Conservation (phyloP, 2,329 filamentous ascomycete species). For the Furcasterigmium furcatum region DNA sequence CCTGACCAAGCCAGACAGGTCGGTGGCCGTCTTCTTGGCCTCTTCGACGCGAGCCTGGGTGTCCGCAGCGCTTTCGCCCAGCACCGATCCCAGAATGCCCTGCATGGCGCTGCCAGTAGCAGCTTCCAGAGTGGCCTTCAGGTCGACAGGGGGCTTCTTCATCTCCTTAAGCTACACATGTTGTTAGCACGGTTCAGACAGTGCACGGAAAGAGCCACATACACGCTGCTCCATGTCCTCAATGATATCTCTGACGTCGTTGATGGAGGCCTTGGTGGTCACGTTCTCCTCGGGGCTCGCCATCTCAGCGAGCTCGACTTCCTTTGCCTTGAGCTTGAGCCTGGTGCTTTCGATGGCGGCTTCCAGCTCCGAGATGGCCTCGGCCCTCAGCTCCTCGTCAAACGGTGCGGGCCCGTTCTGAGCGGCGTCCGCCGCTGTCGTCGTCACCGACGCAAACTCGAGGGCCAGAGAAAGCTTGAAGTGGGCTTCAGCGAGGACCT, state of each 20-base stretch:
- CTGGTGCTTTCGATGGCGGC: conserved; percentile 71
- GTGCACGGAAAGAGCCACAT: conserved; percentile 21
- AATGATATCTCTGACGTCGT: conserved; percentile 74
- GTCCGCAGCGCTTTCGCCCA: conserved; percentile 59
- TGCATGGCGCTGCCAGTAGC: conserved; percentile 44
- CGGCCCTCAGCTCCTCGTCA: conserved; percentile 67
- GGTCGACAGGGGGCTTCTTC: conserved; percentile 56
- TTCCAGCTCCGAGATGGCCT: conserved; percentile 69
- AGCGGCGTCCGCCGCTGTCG: conserved; percentile 48
- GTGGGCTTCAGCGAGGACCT: conserved; percentile 88
- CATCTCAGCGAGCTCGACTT: conserved; percentile 60
- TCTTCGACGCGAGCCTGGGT: conserved; percentile 65
- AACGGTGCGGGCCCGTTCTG: conserved; percentile 48
- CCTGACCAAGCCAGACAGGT: conserved; percentile 70
- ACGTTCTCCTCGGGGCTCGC: conserved; percentile 67
- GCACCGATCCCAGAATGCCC: conserved; percentile 60
- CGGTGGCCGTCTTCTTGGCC: conserved; percentile 70
- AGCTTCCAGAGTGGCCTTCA: conserved; percentile 52
- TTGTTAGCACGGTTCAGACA: background rate
- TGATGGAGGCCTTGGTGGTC: conserved; percentile 56
- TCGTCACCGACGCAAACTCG: conserved; percentile 83
- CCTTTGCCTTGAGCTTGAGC: conserved; percentile 67
- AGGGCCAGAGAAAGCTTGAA: conserved; percentile 94
- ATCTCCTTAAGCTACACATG: conserved; percentile 61
- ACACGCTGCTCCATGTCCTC: conserved; percentile 75